Percentiles rank a stretch among this genome's conserved stretches.
Evolutionary conservation across 352 stramenopile species (phyloP).

Genomic region (Aphanomyces stellatus): DNA sequence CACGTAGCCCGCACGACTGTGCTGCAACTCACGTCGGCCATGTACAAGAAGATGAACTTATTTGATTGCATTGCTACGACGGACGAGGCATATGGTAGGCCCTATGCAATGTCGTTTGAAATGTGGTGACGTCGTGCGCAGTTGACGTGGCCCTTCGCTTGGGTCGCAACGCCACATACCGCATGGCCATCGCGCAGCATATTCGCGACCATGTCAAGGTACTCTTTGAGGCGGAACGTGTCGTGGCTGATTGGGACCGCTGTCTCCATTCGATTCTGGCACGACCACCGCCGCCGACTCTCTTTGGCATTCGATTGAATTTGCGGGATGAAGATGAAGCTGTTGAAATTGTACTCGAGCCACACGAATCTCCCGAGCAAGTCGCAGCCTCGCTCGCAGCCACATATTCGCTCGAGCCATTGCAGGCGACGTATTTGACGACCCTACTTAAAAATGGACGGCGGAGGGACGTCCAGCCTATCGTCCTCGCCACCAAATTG

Average conservation of each 20-base stretch:
- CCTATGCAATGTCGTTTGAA: background rate
- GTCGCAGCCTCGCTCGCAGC: constrained; percentile 26
- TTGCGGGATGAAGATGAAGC: constrained; percentile 17
- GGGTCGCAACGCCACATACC: constrained; percentile 24
- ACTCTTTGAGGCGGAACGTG: constrained; percentile 29
- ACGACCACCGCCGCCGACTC: constrained; percentile 16
- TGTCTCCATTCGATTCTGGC: constrained; percentile 24
- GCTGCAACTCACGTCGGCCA: constrained; percentile 48
- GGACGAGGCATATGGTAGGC: constrained; percentile 22
- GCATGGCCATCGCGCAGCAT: constrained; percentile 8
- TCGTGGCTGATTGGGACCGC: constrained; percentile 36
- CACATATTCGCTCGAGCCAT: constrained; percentile 20
- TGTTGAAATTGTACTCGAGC: background rate
- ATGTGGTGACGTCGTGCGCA: background rate
- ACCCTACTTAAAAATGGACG: constrained; percentile 33
- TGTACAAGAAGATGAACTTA: constrained; percentile 52
- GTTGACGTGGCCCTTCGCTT: constrained; percentile 25
- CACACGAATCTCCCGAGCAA: constrained; percentile 11
- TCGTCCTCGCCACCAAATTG: background rate
- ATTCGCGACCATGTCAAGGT: constrained; percentile 30
- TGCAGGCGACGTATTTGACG: constrained; percentile 27
- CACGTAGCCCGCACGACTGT: constrained; percentile 40
- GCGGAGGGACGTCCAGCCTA: background rate
- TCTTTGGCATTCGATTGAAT: constrained; percentile 24
- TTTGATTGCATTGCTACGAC: constrained; percentile 24